Evolutionary conservation across 805 yeast species (phyloP), one percentile per base, ranked within the genome.

Genomic region (Wickerhamiella azymoides): DNA sequence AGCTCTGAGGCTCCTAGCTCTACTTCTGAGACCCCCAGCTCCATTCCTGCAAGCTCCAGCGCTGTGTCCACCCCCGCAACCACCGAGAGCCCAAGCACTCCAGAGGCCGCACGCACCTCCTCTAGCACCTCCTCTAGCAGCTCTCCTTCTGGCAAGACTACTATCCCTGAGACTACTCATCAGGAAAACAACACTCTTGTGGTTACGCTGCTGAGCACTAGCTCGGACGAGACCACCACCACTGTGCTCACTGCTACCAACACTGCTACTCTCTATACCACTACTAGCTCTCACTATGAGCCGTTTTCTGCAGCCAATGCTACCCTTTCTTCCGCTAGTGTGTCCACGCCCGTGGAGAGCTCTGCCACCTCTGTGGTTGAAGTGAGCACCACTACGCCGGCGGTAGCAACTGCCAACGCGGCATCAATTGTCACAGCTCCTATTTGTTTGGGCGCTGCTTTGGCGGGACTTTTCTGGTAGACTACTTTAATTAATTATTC

Each of bases 401-500:
- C 11, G 17, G 28, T 27, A 24, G 39, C 17, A n/a, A 11, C 39
- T 21, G 24, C 24, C 24, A 21, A 21, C 7, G 24, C 24, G 24
- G 19, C 38, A n/a, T n/a, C 38, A 3, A 18, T 19, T 14, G 36
- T 7, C 17, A 32, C 10, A 16, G 35, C 16, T 32, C 35, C n/a
- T 16, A 16, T 14, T 14, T n/a, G 3, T 16, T 16, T n/a, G 36
- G n/a, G 21, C 17, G 18, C 10, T 50, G 27, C 16, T 40, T 3
- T 39, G 19, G 11, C 36, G 25, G 26, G 32, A 35, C 30, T 14
- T 18, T 8, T 30, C 32, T 5, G 13, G 6, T n/a, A 39, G 35
- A 42, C 24, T 43, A 35, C 27, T 28, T 36, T 19, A 50, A 51
- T 14, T 30, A 48, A 40, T 49, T 50, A 40, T 49, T 50, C 7